Evolutionary conservation across 768 basidiomycete species (phyloP).

Genomic region (Dioszegia hungarica): DNA sequence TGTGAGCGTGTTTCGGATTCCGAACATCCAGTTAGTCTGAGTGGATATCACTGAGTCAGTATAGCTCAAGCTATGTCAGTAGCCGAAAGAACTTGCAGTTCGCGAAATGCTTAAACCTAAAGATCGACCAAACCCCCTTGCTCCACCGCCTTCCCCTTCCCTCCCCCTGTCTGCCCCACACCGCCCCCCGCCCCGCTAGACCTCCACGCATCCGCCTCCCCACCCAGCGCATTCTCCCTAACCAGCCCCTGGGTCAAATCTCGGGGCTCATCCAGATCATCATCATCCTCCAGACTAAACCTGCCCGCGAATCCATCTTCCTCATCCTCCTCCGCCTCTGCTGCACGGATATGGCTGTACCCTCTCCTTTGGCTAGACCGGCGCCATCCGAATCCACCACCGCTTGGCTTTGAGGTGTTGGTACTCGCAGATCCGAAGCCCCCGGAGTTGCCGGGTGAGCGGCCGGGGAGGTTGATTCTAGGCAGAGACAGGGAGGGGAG

Average conservation of each 20-base stretch:
- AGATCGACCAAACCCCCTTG: slow-evolving; percentile 33
- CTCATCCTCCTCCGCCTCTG: slow-evolving; percentile 44
- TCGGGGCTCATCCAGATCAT: slow-evolving; percentile 28
- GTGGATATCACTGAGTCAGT: no score
- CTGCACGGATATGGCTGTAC: slow-evolving; percentile 38
- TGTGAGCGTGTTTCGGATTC: no score
- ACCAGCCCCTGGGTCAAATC: slow-evolving; percentile 20
- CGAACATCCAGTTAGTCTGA: no score
- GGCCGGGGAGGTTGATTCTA: neutral
- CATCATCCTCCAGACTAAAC: slow-evolving; percentile 46
- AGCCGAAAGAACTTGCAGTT: no score
- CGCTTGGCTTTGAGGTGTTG: neutral
- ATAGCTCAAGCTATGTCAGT: no score
- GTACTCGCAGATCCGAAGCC: neutral
- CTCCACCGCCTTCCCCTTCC: slow-evolving; percentile 1
- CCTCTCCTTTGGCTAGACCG: slow-evolving; percentile 21
- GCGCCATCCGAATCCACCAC: slow-evolving; percentile 21
- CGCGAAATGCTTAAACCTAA: no score
- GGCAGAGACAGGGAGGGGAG: slow-evolving; percentile 7
- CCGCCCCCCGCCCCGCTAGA: slow-evolving; percentile 1
- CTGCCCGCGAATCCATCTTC: slow-evolving; percentile 43
- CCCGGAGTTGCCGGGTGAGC: no score
- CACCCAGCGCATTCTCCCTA: slow-evolving; percentile 34
- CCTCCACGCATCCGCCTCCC: slow-evolving; percentile 45
- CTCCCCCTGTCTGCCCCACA: neutral